Conservation (phyloP, 306 rosid species). For the Heteromeles arbutifolia region DNA sequence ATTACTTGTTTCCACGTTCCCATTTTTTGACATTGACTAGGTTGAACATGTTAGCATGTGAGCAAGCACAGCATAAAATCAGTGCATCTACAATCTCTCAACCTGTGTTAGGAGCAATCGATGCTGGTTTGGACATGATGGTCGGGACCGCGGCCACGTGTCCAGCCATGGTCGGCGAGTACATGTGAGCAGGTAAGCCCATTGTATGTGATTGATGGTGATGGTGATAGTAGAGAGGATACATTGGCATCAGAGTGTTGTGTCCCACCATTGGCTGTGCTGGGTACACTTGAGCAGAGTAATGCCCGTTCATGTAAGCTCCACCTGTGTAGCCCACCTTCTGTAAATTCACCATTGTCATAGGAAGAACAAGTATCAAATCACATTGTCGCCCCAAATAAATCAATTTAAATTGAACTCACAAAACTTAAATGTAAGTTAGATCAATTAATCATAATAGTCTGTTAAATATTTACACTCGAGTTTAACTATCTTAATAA, state of each 20-base stretch:
- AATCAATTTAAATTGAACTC: too few species aligned
- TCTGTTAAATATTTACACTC: too few species aligned
- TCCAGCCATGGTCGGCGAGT: constrained; percentile 36
- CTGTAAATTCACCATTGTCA: constrained; percentile 27
- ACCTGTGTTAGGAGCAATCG: constrained; percentile 62
- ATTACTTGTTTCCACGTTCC: not conserved
- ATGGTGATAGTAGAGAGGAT: constrained; percentile 54
- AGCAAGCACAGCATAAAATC: not conserved
- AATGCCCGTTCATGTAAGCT: constrained; percentile 58
- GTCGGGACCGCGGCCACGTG: constrained; percentile 37
- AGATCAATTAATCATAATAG: too few species aligned
- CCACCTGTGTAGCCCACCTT: constrained; percentile 45
- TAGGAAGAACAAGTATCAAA: constrained; percentile 1
- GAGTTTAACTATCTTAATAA: too few species aligned
- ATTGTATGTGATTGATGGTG: constrained; percentile 60
- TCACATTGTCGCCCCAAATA: not conserved
- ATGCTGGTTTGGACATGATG: constrained; percentile 47
- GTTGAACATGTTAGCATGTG: constrained; percentile 5
- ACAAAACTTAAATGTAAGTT: too few species aligned
- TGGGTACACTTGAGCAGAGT: constrained; percentile 40
- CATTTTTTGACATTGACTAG: constrained; percentile 1
- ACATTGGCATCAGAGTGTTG: constrained; percentile 70
- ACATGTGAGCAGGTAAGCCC: constrained; percentile 62
- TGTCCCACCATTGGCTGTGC: constrained; percentile 55
- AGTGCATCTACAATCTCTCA: not conserved